Base-by-base conservation (phyloP, 2,329 filamentous ascomycete species). In the Epichloe gansuensis region DNA sequence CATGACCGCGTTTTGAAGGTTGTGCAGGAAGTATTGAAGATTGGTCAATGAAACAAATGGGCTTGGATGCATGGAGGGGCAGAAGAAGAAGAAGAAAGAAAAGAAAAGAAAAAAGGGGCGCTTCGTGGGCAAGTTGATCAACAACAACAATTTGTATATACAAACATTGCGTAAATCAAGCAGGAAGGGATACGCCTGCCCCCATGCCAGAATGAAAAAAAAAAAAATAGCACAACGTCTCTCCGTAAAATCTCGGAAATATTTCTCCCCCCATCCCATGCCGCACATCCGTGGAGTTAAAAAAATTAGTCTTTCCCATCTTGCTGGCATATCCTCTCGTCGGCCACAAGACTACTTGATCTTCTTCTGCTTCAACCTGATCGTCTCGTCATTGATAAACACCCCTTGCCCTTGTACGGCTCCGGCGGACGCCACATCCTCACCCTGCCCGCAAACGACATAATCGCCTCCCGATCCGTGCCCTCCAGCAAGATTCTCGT, bases 381-480 rank as follows among this genome's bases (percentile, higher is more conserved):
- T 96, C 34, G 90, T 96, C 78, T 98, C 90, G 58, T 91, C 89
- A 65, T 97, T 94, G 62, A 98, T 85, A 68, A 97, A 98, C 62
- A 98, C 95, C 62, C 93, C 82, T 98, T 97, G 60, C 93, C 93
- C 81, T 98, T 98, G 72, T 98, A 98, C 59, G 93, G 93, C 73
- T 98, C 93, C 34, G 93, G 93, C 58, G 80, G 80, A 66, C 93
- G 84, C 91, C 91, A 97, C 70, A 76, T 80, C 61, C 89, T 78
- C 60, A 98, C 94, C 61, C 84, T 76, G 0, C 93, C 93, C 17
- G 93, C 93, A 69, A 97, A 96, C 54, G 86, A 83, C 78, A 90
- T 93, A 57, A 98, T 82, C 48, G 84, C 78, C 70, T 94, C 85
- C 66, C 89, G 90, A 67, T 97, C 82, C 50, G 85, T 78, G 8